Percentiles rank a stretch among this genome's conserved stretches.
phyloP scores from a whole-genome alignment of 169 alveolate genomes.

The Cryptosporidium sp. region DNA sequence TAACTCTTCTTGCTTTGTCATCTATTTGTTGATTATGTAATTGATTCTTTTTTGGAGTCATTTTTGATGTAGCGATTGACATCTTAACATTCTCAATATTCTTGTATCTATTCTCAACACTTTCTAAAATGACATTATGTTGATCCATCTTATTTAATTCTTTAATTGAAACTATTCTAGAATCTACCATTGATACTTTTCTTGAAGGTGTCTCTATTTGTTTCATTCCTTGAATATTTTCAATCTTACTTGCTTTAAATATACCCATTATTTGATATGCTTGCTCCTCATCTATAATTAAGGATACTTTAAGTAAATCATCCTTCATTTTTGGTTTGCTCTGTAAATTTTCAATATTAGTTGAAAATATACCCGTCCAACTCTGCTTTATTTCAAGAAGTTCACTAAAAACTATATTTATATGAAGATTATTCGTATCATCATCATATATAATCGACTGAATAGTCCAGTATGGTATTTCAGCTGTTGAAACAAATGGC shows the following conservation, averaged over 20 bases:
- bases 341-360: conserved; percentile 31
- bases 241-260: conserved; percentile 52
- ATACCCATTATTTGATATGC: conserved; percentile 67
- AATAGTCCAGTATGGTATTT: conserved; percentile 72
- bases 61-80: conserved; percentile 61
- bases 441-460: conserved; percentile 40
- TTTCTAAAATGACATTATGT: neutral
- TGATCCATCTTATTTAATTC: conserved; percentile 5
- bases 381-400: conserved; percentile 52
- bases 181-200: conserved; percentile 63
- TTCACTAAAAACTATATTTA: conserved; percentile 46
- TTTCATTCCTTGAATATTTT: conserved; percentile 54
- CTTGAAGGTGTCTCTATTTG: conserved; percentile 54
- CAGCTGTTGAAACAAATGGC: conserved; percentile 56
- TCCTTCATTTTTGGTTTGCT: neutral
- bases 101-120: conserved; percentile 17
- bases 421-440: neutral
- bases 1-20: conserved; percentile 24
- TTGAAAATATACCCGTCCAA: conserved; percentile 63
- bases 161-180: conserved; percentile 25
- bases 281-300: conserved; percentile 39
- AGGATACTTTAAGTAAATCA: conserved; percentile 18
- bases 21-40: neutral
- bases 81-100: conserved; percentile 27
- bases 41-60: neutral